Base-by-base conservation (phyloP, 352 stramenopile species). In the Pythium insidiosum region DNA sequence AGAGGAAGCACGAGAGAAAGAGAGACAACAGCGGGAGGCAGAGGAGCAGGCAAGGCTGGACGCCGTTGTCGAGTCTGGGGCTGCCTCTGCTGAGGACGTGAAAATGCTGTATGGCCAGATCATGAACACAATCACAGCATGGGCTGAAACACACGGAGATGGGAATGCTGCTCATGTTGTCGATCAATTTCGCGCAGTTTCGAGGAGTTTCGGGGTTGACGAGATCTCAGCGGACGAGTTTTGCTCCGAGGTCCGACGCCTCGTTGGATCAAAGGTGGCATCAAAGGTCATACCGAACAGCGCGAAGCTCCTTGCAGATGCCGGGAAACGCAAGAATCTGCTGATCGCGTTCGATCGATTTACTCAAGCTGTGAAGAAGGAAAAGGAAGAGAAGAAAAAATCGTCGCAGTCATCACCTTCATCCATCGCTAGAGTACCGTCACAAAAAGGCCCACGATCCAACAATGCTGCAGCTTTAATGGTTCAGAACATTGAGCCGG, bases 401-500 rank as follows among this genome's bases (percentile, higher is more conserved):
- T 13, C 9, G 9, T 33, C 28, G 28, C 28, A 13, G 28, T 9
- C 28, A 33, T 33, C 28, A 33, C 28, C 28, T 15, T n/a, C n/a
- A n/a, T n/a, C n/a, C n/a, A n/a, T n/a, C n/a, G n/a, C n/a, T n/a
- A n/a, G n/a, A n/a, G n/a, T n/a, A n/a, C n/a, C n/a, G n/a, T n/a
- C n/a, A n/a, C n/a, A n/a, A n/a, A 9, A 9, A 15, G 28, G 28
- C 15, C 66, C 61, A n/a, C 72, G 67, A 11, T 53, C 55, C 35
- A 79, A 63, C 33, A 81, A 75, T 39, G 25, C 51, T 0, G 36
- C 56, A 0, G 45, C 61, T n/a, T 54, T 78, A 3, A 62, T 83
- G 20, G 68, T 93, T 9, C 66, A 90, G 42, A 75, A 93, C 38
- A 81, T 93, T 19, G 73, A 90, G 37, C 81, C 81, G 6, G 78